These are phyloP conservation scores for Paecilomyces sp. DNA, from an alignment of 2,329 filamentous ascomycete species.

Conservation along the genomic window DNA sequence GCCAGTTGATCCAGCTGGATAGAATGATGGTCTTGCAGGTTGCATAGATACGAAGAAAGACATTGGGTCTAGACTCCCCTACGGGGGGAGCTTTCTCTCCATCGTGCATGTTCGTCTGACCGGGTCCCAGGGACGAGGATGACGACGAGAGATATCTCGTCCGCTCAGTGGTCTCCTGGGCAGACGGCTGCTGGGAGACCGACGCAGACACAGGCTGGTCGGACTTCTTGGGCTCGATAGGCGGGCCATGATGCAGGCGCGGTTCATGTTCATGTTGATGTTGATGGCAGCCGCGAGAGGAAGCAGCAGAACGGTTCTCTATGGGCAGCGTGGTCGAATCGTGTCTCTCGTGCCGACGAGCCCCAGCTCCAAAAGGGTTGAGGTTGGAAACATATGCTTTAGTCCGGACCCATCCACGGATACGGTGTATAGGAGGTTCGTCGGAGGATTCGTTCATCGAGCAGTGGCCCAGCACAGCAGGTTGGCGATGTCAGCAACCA, in stretches of 20 bases:
- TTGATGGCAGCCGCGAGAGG: not conserved
- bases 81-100: constrained; percentile 48
- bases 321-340: constrained; percentile 10
- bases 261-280: not conserved
- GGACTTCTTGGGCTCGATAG: not conserved
- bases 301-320: not conserved
- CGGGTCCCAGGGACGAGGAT: constrained; percentile 20
- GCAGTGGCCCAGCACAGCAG: constrained; percentile 7
- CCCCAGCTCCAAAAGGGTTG: constrained; percentile 18
- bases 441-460: constrained; percentile 51
- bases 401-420: constrained; percentile 40
- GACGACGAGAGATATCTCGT: not conserved
- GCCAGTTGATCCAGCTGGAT: constrained; percentile 38
- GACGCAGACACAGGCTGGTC: not conserved
- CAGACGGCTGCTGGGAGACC: not conserved
- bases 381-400: constrained; percentile 36
- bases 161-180: constrained; percentile 1
- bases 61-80: constrained; percentile 34
- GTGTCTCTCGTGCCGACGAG: constrained; percentile 17
- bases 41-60: constrained; percentile 46
- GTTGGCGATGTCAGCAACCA: not conserved
- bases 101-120: constrained; percentile 41
- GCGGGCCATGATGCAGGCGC: not conserved
- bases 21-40: constrained; percentile 54
- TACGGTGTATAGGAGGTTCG: constrained; percentile 45